Percentiles rank a stretch among this genome's conserved stretches.
Conservation (phyloP, 495 filamentous ascomycete genomes). For the Schizothecium vesticola region DNA sequence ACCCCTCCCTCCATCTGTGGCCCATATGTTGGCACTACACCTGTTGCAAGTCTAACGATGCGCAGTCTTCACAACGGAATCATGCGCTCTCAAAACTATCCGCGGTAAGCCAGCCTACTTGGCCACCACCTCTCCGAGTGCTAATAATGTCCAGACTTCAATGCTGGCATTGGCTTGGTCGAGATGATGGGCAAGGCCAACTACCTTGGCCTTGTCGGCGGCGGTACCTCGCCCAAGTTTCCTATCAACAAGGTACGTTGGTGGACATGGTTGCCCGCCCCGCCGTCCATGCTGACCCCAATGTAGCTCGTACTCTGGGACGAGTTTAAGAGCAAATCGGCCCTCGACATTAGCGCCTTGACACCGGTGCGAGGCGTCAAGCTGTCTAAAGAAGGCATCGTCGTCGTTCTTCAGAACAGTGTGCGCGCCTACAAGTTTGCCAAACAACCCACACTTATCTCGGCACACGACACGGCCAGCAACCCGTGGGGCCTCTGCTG, state of each 20-base stretch:
- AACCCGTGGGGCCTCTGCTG: constrained; percentile 80
- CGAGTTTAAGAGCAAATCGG: constrained; percentile 69
- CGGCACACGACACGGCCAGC: constrained; percentile 78
- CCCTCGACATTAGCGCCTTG: constrained; percentile 49
- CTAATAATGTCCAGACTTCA: constrained; percentile 57
- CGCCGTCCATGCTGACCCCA: background rate
- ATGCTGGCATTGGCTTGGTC: constrained; percentile 74
- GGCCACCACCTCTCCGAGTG: background rate
- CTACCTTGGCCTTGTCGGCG: constrained; percentile 85
- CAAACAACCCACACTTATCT: constrained; percentile 64
- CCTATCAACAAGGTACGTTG: constrained; percentile 74
- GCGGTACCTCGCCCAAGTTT: constrained; percentile 80
- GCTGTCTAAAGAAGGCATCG: constrained; percentile 70
- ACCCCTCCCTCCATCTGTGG: background rate
- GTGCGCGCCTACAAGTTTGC: constrained; percentile 79
- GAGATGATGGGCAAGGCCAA: constrained; percentile 87
- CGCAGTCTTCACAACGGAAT: constrained; percentile 70
- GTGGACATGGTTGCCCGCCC: constrained; percentile 1
- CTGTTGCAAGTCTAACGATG: constrained; percentile 12
- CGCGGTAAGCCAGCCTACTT: constrained; percentile 32
- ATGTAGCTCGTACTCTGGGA: constrained; percentile 86
- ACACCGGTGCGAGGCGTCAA: constrained; percentile 72
- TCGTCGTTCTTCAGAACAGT: constrained; percentile 75
- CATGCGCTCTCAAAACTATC: constrained; percentile 63
- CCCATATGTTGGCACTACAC: too few relatives aligned